Evolutionary conservation across 148 eudicot genomes (phyloP), one percentile per base, ranked within the genome.

Genomic region (Amaranthus cruentus): DNA sequence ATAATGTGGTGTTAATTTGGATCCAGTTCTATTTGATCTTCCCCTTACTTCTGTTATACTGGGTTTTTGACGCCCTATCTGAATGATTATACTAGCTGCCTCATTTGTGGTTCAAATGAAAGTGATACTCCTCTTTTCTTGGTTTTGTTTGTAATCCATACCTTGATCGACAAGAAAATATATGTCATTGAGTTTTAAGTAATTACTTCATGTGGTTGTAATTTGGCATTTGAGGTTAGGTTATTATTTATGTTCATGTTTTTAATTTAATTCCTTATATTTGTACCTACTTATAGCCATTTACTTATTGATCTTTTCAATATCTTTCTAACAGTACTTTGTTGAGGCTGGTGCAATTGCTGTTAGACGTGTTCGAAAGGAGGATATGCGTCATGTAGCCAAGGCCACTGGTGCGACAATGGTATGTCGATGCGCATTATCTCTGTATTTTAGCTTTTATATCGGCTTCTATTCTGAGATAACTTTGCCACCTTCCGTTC

Each of bases 331-430:
- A 53, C 87, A 95, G 99, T 95, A 92, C 75, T 95, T 95, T 77
- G 99, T 95, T 67, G 99, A 92, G 80, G 91, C 96, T 78, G 96
- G 99, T 68, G 99, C 99, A 28, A 92, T 92, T 79, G 97, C 99
- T 70, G 92, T 95, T 14, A 88, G 99, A 51, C 97, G 94, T 77
- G 99, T 95, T 54, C 85, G 87, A 58, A 95, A 95, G 79, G 97
- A 95, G 70, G 97, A 95, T 80, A 79, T 92, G 68, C 94, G 99
- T 48, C 97, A 92, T 85, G 96, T 95, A 76, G 99, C 97, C 82
- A 95, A 91, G 81, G 97, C 98, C 43, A 95, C 98, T 12, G 98
- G 97, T 81, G 98, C 93, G 68, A 90, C 96, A 53, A 66, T 84
- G 93, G 98, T 94, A 91, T 70, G 85, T 78, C 61, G 42, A 51